These are phyloP conservation scores for Keithomyces neogunnii DNA, from an alignment of 2,329 filamentous ascomycete genomes.

Conservation along the genomic window DNA sequence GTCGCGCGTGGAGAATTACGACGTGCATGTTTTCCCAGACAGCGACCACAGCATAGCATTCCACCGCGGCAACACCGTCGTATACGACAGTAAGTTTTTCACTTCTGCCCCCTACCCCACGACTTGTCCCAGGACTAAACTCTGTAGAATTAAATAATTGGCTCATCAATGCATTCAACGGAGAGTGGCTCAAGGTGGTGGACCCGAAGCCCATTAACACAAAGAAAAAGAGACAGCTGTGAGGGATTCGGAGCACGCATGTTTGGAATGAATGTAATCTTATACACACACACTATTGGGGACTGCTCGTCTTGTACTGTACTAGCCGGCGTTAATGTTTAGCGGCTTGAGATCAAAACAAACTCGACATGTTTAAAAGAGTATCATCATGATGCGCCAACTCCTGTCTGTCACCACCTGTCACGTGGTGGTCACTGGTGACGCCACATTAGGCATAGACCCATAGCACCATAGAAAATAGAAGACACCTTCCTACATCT, in stretches of 20 bases:
- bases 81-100: conserved; percentile 72
- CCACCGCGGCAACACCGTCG: conserved; percentile 82
- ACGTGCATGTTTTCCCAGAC: conserved; percentile 93
- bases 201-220: conserved; percentile 38
- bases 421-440: too few relatives aligned
- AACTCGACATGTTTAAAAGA: too few relatives aligned
- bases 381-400: too few relatives aligned
- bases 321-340: neutral
- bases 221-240: conserved; percentile 6
- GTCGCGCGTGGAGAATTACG: conserved; percentile 80
- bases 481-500: too few relatives aligned
- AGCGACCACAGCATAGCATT: conserved; percentile 94
- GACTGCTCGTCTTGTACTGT: neutral
- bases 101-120: neutral
- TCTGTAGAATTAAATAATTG: conserved; percentile 67
- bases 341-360: too few relatives aligned
- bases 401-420: too few relatives aligned
- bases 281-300: too few relatives aligned
- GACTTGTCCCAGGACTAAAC: neutral
- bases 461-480: too few relatives aligned
- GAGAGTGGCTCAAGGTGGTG: conserved; percentile 69
- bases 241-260: neutral
- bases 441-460: too few relatives aligned
- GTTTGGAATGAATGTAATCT: too few relatives aligned
- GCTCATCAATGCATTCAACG: conserved; percentile 96